Conservation (phyloP, 2,329 filamentous ascomycete genomes). For the Fusarium sp. region DNA sequence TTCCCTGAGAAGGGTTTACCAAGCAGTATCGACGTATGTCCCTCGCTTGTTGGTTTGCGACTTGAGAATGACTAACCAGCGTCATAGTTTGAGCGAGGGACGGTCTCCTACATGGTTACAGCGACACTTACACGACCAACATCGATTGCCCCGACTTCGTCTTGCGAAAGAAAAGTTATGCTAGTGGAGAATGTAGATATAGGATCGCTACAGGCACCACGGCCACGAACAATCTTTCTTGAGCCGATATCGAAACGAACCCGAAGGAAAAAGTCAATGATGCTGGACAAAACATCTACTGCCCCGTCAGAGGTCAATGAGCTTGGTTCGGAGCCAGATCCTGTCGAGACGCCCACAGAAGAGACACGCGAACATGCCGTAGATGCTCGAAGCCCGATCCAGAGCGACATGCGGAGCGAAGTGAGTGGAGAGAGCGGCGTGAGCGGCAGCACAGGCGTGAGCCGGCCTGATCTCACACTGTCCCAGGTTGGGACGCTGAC, state of each 20-base stretch:
- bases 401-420: constrained; percentile 69
- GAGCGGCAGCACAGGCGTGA: constrained; percentile 70
- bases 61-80: constrained; percentile 16
- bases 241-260: constrained; percentile 81
- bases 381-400: constrained; percentile 54
- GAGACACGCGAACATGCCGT: constrained; percentile 48
- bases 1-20: constrained; percentile 74
- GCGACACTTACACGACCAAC: constrained; percentile 89
- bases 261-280: constrained; percentile 65
- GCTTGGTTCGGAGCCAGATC: constrained; percentile 47
- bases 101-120: constrained; percentile 89
- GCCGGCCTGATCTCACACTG: constrained; percentile 56
- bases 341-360: constrained; percentile 54
- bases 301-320: constrained; percentile 53
- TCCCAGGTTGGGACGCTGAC: constrained; percentile 46
- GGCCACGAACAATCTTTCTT: constrained; percentile 82
- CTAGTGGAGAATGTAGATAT: constrained; percentile 86
- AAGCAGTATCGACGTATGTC: constrained; percentile 92
- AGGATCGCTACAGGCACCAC: constrained; percentile 74
- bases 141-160: constrained; percentile 79
- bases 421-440: constrained; percentile 73
- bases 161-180: constrained; percentile 81
- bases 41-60: not conserved
- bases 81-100: constrained; percentile 88
- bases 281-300: constrained; percentile 55